A percentile compares a stretch with the other conserved stretches of the same genome.
Evolutionary conservation across 2,329 filamentous ascomycete species (phyloP).

Genomic region (Calonectria pseudoreteaudii): DNA sequence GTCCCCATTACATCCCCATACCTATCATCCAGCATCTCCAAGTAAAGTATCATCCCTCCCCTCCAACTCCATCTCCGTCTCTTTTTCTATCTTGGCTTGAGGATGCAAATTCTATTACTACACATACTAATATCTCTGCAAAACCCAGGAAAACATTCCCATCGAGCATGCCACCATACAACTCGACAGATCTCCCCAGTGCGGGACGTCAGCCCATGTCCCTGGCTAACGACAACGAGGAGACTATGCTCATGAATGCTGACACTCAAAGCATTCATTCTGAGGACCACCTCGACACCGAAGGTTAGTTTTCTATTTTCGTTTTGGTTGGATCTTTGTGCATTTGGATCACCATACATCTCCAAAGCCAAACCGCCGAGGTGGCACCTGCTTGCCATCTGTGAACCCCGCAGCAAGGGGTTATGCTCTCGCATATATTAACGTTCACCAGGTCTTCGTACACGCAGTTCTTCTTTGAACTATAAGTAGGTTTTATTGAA

Average conservation of each 20-base stretch:
- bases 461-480: neutral
- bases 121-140: neutral
- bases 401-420: neutral
- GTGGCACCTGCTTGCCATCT: neutral
- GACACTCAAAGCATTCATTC: neutral
- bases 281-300: neutral
- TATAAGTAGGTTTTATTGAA: neutral
- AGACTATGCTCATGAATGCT: neutral
- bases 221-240: neutral
- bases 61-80: neutral
- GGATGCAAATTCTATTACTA: neutral
- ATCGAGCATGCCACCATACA: slow-evolving; percentile 8
- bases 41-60: neutral
- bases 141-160: neutral
- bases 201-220: neutral
- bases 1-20: neutral
- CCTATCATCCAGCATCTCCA: neutral
- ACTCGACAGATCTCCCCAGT: neutral
- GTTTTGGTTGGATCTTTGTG: too few relatives aligned
- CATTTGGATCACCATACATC: neutral
- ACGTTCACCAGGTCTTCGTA: neutral
- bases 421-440: neutral
- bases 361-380: neutral
- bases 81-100: neutral
- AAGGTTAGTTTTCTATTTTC: neutral